Conservation (phyloP, 495 filamentous ascomycete species). For the Massariosphaeria phaeospora region DNA sequence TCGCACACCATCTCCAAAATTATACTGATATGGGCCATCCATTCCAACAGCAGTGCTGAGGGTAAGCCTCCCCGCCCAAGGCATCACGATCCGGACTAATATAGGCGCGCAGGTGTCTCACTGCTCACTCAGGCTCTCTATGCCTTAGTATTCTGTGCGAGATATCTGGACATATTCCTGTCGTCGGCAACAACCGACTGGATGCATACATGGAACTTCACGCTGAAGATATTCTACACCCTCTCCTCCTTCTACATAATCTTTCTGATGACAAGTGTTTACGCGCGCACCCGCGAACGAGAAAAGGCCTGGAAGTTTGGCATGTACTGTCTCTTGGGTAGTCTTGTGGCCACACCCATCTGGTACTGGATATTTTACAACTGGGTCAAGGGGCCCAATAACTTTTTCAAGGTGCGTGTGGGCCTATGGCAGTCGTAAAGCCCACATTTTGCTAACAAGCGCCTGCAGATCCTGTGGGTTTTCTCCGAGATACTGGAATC, state of each 20-base stretch:
- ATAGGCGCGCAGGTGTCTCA: slow-evolving; percentile 62
- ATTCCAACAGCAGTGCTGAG: slow-evolving; percentile 81
- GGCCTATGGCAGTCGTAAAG: background rate
- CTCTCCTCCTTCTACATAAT: slow-evolving; percentile 81
- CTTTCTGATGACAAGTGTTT: slow-evolving; percentile 78
- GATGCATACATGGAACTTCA: slow-evolving; percentile 55
- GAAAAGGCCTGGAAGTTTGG: slow-evolving; percentile 90
- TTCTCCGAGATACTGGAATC: slow-evolving; percentile 91
- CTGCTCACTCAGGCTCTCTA: slow-evolving; percentile 91
- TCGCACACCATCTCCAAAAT: slow-evolving; percentile 80
- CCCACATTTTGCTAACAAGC: too few species aligned
- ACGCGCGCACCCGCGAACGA: slow-evolving; percentile 77
- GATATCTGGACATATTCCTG: slow-evolving; percentile 79
- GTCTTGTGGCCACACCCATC: slow-evolving; percentile 59
- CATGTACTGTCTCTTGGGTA: slow-evolving; percentile 55
- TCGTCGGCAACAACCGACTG: slow-evolving; percentile 24
- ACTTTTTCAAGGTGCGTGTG: slow-evolving; percentile 52
- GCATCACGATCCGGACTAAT: slow-evolving; percentile 30
- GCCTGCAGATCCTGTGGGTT: slow-evolving; percentile 62
- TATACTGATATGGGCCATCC: slow-evolving; percentile 87
- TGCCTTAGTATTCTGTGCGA: slow-evolving; percentile 72
- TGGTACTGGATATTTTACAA: slow-evolving; percentile 58
- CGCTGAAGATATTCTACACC: slow-evolving; percentile 85
- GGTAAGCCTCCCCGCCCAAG: slow-evolving; percentile 45
- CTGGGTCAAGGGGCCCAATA: slow-evolving; percentile 30